phyloP scores from a whole-genome alignment of 352 stramenopile genomes.

The Poterioochromonas sp. region DNA sequence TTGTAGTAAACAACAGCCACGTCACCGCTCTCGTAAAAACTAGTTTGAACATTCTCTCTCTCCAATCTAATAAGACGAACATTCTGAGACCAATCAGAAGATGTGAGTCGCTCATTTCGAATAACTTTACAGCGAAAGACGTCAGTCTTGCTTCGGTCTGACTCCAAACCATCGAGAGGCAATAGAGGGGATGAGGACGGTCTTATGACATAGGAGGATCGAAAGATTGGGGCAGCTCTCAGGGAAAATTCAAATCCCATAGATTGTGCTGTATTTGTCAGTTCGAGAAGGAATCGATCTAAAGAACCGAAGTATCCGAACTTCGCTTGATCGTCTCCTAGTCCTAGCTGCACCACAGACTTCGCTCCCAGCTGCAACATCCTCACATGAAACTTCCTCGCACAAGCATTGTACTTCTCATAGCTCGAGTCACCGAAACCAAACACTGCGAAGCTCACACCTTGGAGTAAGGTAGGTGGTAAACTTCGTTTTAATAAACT shows the following conservation, averaged over 20 bases:
- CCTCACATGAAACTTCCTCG: slow-evolving; percentile 33
- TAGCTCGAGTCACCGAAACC: slow-evolving; percentile 81
- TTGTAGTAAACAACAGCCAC: neutral
- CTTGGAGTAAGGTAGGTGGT: slow-evolving; percentile 53
- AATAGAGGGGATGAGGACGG: too few relatives aligned
- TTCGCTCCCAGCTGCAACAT: slow-evolving; percentile 47
- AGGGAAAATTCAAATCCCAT: too few relatives aligned
- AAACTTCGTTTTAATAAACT: slow-evolving; percentile 72
- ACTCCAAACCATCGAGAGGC: too few relatives aligned
- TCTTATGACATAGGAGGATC: too few relatives aligned
- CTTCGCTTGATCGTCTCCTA: slow-evolving; percentile 75
- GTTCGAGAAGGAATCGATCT: slow-evolving; percentile 42
- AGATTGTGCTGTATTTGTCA: too few relatives aligned
- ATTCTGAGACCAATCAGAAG: neutral
- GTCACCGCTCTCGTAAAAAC: neutral
- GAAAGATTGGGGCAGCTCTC: too few relatives aligned
- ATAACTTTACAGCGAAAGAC: neutral
- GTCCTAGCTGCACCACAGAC: slow-evolving; percentile 59
- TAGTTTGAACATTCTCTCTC: neutral
- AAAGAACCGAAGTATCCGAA: slow-evolving; percentile 49
- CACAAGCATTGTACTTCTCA: slow-evolving; percentile 79
- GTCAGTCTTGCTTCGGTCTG: too few relatives aligned
- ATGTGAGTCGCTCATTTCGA: neutral
- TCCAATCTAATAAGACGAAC: neutral
- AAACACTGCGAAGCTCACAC: slow-evolving; percentile 70